Evolutionary conservation across 2,329 filamentous ascomycete genomes (phyloP).

Genomic region (Aspergillus viridinutans): DNA sequence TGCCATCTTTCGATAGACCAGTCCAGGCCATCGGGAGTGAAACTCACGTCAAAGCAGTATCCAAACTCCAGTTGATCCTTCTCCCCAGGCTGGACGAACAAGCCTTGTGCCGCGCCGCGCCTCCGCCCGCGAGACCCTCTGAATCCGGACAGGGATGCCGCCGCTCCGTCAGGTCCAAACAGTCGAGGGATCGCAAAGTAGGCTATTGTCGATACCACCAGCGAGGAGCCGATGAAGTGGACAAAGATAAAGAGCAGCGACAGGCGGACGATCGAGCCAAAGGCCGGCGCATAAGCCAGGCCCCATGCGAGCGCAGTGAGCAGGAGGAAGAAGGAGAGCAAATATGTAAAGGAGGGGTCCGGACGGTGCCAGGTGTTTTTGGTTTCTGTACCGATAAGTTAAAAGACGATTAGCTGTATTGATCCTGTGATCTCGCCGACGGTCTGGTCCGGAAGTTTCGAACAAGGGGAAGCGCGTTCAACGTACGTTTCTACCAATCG

Average conservation of each 20-base stretch:
- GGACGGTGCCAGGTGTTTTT: slow-evolving; percentile 68
- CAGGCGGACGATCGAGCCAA: slow-evolving; percentile 45
- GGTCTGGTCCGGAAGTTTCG: neutral
- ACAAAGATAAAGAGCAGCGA: slow-evolving; percentile 48
- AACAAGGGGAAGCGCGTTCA: neutral
- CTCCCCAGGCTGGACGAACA: slow-evolving; percentile 54
- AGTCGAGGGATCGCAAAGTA: slow-evolving; percentile 62
- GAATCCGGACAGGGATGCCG: slow-evolving; percentile 43
- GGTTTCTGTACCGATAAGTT: slow-evolving; percentile 48
- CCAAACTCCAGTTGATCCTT: slow-evolving; percentile 64
- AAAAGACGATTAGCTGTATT: neutral
- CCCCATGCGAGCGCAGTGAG: slow-evolving; percentile 56
- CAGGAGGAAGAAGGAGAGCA: slow-evolving; percentile 62
- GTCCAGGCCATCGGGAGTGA: neutral
- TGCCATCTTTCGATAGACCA: neutral
- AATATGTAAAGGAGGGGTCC: slow-evolving; percentile 66
- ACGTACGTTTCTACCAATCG: slow-evolving; percentile 37
- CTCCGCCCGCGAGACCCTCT: slow-evolving; percentile 44
- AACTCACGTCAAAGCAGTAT: slow-evolving; percentile 64
- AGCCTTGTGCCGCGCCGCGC: slow-evolving; percentile 48
- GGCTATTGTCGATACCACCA: slow-evolving; percentile 58
- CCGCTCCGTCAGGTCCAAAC: slow-evolving; percentile 52
- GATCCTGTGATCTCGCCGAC: neutral
- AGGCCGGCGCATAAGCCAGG: slow-evolving; percentile 49
- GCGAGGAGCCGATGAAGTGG: slow-evolving; percentile 59